These are phyloP conservation scores for Glebionis coronaria DNA, from an alignment of 129 eudicot species.

Conservation along the genomic window DNA sequence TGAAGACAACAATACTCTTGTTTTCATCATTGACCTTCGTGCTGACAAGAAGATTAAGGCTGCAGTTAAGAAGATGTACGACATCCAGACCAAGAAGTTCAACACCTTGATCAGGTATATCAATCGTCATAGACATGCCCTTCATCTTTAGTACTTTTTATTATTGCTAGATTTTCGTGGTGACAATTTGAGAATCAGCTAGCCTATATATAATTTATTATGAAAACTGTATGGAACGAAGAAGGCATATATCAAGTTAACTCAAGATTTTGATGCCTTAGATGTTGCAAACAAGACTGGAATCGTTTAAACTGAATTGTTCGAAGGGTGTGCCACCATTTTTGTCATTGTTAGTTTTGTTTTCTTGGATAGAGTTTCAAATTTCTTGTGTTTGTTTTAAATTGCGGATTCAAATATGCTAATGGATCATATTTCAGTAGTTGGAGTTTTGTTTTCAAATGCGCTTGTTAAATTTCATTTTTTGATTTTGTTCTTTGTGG, in stretches of 20 bases:
- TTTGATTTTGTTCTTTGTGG: neutral
- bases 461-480: neutral
- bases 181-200: too few species aligned
- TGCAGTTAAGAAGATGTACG: slow-evolving; percentile 75
- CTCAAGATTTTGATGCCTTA: slow-evolving; percentile 62
- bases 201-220: too few species aligned
- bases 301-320: slow-evolving; percentile 33
- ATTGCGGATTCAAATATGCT: slow-evolving; percentile 15
- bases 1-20: slow-evolving; percentile 69
- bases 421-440: slow-evolving; percentile 19
- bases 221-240: too few species aligned
- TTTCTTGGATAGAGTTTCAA: slow-evolving; percentile 22
- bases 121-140: neutral
- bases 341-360: slow-evolving; percentile 28
- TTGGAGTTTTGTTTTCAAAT: slow-evolving; percentile 5
- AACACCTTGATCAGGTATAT: slow-evolving; percentile 65
- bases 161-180: too few species aligned
- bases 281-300: slow-evolving; percentile 66
- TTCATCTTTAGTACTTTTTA: too few species aligned
- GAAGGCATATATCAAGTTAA: slow-evolving; percentile 53
- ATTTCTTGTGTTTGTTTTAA: slow-evolving; percentile 21
- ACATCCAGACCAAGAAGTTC: slow-evolving; percentile 75
- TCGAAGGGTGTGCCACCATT: neutral
- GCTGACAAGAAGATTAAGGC: slow-evolving; percentile 70
- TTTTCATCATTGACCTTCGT: slow-evolving; percentile 71